Conservation (phyloP, 2,329 filamentous ascomycete genomes). For the Calonectria ilicicola region DNA sequence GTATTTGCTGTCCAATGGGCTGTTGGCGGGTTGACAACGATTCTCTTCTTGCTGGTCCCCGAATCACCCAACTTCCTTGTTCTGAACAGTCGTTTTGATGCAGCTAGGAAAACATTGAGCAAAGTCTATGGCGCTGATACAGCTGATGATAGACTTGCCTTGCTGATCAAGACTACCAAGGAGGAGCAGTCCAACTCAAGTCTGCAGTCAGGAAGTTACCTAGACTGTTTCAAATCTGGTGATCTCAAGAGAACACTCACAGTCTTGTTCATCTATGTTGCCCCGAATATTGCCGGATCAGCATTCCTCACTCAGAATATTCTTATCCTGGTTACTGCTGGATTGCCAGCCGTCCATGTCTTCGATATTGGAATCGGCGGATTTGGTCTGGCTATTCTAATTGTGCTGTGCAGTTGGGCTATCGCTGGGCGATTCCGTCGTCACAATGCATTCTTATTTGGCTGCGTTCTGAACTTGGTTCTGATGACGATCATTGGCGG, state of each 20-base stretch:
- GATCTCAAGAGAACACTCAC: conserved; percentile 20
- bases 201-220: conserved; percentile 16
- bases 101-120: conserved; percentile 8
- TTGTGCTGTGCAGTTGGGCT: conserved; percentile 10
- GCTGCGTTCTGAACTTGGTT: conserved; percentile 14
- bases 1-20: conserved; percentile 20
- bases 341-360: conserved; percentile 16
- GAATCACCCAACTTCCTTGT: conserved; percentile 19
- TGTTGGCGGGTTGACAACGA: conserved; percentile 7
- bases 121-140: conserved; percentile 9
- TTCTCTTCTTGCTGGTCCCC: conserved; percentile 13
- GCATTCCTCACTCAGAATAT: conserved; percentile 23
- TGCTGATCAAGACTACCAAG: conserved; percentile 13
- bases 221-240: conserved; percentile 17
- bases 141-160: not conserved
- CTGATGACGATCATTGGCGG: conserved; percentile 15
- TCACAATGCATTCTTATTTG: conserved; percentile 17
- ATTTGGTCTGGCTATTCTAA: conserved; percentile 12
- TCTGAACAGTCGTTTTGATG: conserved; percentile 8
- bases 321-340: conserved; percentile 20
- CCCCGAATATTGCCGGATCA: conserved; percentile 12
- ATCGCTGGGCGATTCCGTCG: conserved; percentile 11
- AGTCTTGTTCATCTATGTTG: conserved; percentile 17
- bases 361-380: conserved; percentile 23
- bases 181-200: conserved; percentile 7